phyloP scores from a whole-genome alignment of 2,329 filamentous ascomycete genomes.

The Aotearoamyces nothofagi region DNA sequence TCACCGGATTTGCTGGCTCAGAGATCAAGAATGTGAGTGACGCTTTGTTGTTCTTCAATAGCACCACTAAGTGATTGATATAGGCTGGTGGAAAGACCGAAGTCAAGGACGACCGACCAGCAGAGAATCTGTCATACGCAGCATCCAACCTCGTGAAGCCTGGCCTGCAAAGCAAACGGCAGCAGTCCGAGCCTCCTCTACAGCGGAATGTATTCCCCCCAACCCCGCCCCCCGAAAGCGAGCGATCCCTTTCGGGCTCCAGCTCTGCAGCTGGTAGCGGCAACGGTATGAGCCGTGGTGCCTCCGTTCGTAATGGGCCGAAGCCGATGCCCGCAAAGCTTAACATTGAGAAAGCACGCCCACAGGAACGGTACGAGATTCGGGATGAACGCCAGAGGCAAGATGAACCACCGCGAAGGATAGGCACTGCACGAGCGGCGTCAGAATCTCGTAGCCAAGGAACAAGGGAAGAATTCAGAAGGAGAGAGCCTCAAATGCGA shows the following conservation, averaged over 20 bases:
- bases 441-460: constrained; percentile 32
- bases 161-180: constrained; percentile 62
- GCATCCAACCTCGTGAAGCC: constrained; percentile 88
- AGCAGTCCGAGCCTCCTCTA: constrained; percentile 72
- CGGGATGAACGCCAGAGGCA: constrained; percentile 14
- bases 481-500: constrained; percentile 12
- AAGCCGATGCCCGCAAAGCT: constrained; percentile 47
- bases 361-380: constrained; percentile 24
- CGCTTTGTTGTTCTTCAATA: constrained; percentile 2
- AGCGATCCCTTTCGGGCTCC: constrained; percentile 31
- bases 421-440: constrained; percentile 31
- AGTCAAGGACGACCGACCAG: constrained; percentile 63
- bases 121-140: constrained; percentile 78
- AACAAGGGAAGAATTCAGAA: constrained; percentile 17
- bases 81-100: constrained; percentile 35
- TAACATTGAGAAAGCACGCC: constrained; percentile 41
- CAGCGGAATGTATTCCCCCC: constrained; percentile 80
- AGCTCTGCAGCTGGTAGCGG: constrained; percentile 7
- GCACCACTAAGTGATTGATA: constrained; percentile 4
- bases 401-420: constrained; percentile 13
- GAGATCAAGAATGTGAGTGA: constrained; percentile 57
- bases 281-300: constrained; percentile 31
- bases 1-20: constrained; percentile 66
- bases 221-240: constrained; percentile 91
- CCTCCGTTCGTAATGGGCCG: constrained; percentile 45